These are phyloP conservation scores for Ascochyta viciae-villosae DNA, from an alignment of 2,329 filamentous ascomycete species.

Conservation along the genomic window DNA sequence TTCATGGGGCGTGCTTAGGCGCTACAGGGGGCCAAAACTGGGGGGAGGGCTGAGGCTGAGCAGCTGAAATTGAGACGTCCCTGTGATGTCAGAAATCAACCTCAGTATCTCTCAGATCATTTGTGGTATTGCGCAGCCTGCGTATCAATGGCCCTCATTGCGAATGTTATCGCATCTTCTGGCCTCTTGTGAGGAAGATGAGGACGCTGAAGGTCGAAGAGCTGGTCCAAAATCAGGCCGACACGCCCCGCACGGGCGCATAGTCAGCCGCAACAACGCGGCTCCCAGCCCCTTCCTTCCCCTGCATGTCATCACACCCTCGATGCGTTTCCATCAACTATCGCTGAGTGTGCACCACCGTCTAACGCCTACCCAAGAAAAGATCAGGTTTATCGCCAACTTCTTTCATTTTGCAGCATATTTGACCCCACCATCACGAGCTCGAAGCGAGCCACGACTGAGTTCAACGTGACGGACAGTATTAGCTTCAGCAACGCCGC, in stretches of 20 bases:
- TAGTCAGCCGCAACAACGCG: background rate
- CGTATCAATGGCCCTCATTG: too few species aligned
- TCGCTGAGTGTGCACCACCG: too few species aligned
- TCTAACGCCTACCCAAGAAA: too few species aligned
- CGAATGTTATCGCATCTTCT: too few species aligned
- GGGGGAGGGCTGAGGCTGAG: background rate
- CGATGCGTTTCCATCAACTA: too few species aligned
- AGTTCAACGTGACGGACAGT: background rate
- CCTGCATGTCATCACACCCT: constrained; percentile 3
- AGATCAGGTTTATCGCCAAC: too few species aligned
- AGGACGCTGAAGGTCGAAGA: background rate
- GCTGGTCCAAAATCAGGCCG: background rate
- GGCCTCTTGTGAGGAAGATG: too few species aligned
- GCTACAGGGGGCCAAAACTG: constrained; percentile 9
- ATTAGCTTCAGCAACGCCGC: background rate
- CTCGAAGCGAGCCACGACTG: background rate
- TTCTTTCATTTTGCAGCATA: too few species aligned
- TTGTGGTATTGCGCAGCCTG: too few species aligned
- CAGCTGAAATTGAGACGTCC: constrained; percentile 1
- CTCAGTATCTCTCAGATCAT: background rate
- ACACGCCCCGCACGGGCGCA: constrained; percentile 1
- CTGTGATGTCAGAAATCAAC: background rate
- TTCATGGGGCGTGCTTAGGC: background rate
- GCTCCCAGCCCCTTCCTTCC: background rate
- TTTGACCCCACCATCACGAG: background rate